Conservation (phyloP, 495 filamentous ascomycete genomes). For the Penicillium simplicissimum region DNA sequence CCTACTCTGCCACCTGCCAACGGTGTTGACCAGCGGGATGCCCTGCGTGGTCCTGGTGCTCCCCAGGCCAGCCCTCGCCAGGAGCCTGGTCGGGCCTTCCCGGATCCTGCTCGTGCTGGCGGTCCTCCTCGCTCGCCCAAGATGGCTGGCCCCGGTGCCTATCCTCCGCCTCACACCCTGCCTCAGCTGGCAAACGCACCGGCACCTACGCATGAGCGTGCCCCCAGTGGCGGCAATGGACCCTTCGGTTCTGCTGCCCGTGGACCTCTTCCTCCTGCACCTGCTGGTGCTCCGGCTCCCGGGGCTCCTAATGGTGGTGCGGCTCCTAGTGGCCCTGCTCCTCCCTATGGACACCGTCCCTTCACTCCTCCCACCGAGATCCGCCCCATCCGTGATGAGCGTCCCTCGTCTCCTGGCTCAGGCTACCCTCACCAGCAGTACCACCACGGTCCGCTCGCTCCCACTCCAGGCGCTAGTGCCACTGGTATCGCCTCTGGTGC, state of each 20-base stretch:
- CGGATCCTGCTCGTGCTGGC: slow-evolving; percentile 63
- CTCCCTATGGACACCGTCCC: slow-evolving; percentile 56
- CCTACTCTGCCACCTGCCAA: slow-evolving; percentile 65
- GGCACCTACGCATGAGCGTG: slow-evolving; percentile 51
- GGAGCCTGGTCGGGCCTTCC: slow-evolving; percentile 71
- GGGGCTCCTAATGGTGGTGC: slow-evolving; percentile 59
- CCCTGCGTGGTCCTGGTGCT: slow-evolving; percentile 61
- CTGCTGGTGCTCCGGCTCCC: slow-evolving; percentile 44
- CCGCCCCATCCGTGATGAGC: slow-evolving; percentile 81
- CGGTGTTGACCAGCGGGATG: slow-evolving; percentile 77
- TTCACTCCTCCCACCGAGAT: slow-evolving; percentile 82
- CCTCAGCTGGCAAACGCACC: slow-evolving; percentile 62
- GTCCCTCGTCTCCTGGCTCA: slow-evolving; percentile 79
- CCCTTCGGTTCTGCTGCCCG: slow-evolving; percentile 34
- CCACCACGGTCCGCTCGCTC: slow-evolving; percentile 68
- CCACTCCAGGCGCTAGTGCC: slow-evolving; percentile 61
- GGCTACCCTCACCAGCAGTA: slow-evolving; percentile 78
- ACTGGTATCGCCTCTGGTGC: slow-evolving; percentile 77
- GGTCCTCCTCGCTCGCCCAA: slow-evolving; percentile 64
- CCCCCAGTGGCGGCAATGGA: slow-evolving; percentile 56
- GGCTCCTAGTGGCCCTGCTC: slow-evolving; percentile 43
- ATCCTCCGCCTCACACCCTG: slow-evolving; percentile 59
- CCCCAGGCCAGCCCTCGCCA: slow-evolving; percentile 69
- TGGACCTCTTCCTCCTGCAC: slow-evolving; percentile 43
- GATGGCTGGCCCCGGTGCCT: slow-evolving; percentile 58